Percentiles rank a stretch among this genome's conserved stretches.
phyloP scores from a whole-genome alignment of 2,329 filamentous ascomycete species.

The Albophoma yamanashiensis region DNA sequence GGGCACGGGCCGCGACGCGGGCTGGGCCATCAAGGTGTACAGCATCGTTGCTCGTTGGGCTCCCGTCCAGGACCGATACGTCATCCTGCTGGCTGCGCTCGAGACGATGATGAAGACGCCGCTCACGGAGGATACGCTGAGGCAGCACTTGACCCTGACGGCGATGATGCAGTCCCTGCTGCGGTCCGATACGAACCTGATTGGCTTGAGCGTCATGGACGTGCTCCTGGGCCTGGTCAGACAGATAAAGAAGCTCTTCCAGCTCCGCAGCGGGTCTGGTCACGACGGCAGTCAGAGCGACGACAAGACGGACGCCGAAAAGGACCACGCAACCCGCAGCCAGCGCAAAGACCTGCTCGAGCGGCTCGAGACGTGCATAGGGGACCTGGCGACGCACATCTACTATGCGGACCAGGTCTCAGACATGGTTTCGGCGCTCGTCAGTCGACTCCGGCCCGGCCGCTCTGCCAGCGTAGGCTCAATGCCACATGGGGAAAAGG shows the following conservation, averaged over 20 bases:
- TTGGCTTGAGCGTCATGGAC: constrained; percentile 94
- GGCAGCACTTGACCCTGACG: constrained; percentile 63
- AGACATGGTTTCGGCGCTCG: constrained; percentile 80
- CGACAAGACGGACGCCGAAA: constrained; percentile 20
- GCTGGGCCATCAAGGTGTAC: constrained; percentile 78
- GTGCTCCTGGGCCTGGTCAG: constrained; percentile 76
- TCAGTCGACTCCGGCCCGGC: constrained; percentile 65
- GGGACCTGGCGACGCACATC: constrained; percentile 84
- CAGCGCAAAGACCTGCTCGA: constrained; percentile 56
- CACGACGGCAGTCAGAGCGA: constrained; percentile 20
- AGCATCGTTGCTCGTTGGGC: constrained; percentile 76
- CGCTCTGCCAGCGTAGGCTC: constrained; percentile 31
- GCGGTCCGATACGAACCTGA: constrained; percentile 82
- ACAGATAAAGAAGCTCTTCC: constrained; percentile 69
- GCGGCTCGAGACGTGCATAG: constrained; percentile 72
- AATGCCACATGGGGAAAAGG: constrained; percentile 35
- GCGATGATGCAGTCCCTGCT: constrained; percentile 74
- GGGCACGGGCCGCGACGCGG: constrained; percentile 34
- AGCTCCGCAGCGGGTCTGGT: constrained; percentile 38
- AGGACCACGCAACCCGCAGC: constrained; percentile 19
- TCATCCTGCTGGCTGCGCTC: constrained; percentile 73
- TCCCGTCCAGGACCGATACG: constrained; percentile 87
- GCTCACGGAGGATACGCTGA: constrained; percentile 59
- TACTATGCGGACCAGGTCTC: constrained; percentile 96
- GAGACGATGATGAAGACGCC: constrained; percentile 62